phyloP scores from a whole-genome alignment of 768 basidiomycete species.

The Lactifluus hygrophoroides region DNA sequence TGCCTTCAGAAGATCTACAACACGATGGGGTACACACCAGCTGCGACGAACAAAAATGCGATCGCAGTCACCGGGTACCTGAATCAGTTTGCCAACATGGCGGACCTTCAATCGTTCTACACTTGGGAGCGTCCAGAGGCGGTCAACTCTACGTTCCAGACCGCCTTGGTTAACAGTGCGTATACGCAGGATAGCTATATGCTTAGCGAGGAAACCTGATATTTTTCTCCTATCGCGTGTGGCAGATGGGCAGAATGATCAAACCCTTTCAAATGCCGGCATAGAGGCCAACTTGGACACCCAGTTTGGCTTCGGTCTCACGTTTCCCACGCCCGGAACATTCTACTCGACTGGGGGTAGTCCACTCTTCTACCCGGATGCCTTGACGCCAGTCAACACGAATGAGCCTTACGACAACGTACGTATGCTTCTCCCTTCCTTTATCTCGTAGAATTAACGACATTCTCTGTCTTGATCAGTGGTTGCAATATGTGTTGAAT shows the following conservation, averaged over 20 bases:
- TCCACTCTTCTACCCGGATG: constrained; percentile 22
- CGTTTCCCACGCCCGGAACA: constrained; percentile 22
- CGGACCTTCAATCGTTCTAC: constrained; percentile 19
- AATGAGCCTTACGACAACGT: constrained; percentile 19
- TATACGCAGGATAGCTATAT: neutral
- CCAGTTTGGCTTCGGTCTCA: constrained; percentile 21
- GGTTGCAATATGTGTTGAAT: constrained; percentile 51
- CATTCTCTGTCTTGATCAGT: constrained; percentile 28
- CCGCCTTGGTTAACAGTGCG: constrained; percentile 9
- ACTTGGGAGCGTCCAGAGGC: constrained; percentile 12
- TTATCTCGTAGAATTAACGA: neutral
- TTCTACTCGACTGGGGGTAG: constrained; percentile 22
- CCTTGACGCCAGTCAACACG: neutral
- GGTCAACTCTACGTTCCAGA: constrained; percentile 8
- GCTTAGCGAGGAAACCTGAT: neutral
- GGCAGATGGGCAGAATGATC: constrained; percentile 20
- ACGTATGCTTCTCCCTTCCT: neutral
- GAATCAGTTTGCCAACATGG: constrained; percentile 27
- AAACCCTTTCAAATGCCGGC: constrained; percentile 14
- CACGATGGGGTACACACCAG: constrained; percentile 22
- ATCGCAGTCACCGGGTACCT: constrained; percentile 32
- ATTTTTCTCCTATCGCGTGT: neutral
- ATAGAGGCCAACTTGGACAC: constrained; percentile 23
- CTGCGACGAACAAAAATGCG: constrained; percentile 23
- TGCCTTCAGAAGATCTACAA: constrained; percentile 32